A percentile compares a stretch with the other conserved stretches of the same genome.
phyloP scores from a whole-genome alignment of 331 rosid genomes.

The Malus hybrid region DNA sequence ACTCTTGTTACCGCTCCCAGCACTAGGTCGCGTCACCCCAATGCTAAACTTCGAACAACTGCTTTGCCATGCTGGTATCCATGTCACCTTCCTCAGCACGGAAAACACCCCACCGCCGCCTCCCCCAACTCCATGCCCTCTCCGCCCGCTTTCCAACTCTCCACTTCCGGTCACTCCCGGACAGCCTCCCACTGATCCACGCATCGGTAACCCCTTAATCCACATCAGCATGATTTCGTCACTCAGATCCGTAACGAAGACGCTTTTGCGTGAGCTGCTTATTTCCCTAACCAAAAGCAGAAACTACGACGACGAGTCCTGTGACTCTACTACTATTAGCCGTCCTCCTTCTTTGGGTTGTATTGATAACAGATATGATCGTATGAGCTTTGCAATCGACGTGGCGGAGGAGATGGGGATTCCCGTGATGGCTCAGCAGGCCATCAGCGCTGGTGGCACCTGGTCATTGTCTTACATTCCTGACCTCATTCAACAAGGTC shows the following conservation, averaged over 20 bases:
- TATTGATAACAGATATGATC: background rate
- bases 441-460: background rate
- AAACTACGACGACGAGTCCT: too few species aligned
- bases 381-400: background rate
- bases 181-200: slow-evolving; percentile 10
- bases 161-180: slow-evolving; percentile 16
- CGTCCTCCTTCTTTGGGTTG: background rate
- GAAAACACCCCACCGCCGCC: slow-evolving; percentile 8
- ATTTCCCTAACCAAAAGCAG: background rate
- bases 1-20: slow-evolving; percentile 20
- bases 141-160: slow-evolving; percentile 10
- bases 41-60: slow-evolving; percentile 30
- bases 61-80: slow-evolving; percentile 12
- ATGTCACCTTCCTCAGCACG: slow-evolving; percentile 28
- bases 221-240: background rate
- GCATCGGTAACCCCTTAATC: too few species aligned
- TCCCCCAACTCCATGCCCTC: slow-evolving; percentile 12
- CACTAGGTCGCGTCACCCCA: slow-evolving; percentile 31
- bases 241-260: background rate
- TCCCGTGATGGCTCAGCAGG: background rate
- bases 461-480: background rate
- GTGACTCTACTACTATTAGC: too few species aligned
- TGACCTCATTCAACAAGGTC: background rate
- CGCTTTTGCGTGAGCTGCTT: background rate
- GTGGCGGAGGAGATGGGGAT: background rate